Evolutionary conservation across 2,329 filamentous ascomycete genomes (phyloP), one percentile per base, ranked within the genome.

Genomic region (Alternaria solani): DNA sequence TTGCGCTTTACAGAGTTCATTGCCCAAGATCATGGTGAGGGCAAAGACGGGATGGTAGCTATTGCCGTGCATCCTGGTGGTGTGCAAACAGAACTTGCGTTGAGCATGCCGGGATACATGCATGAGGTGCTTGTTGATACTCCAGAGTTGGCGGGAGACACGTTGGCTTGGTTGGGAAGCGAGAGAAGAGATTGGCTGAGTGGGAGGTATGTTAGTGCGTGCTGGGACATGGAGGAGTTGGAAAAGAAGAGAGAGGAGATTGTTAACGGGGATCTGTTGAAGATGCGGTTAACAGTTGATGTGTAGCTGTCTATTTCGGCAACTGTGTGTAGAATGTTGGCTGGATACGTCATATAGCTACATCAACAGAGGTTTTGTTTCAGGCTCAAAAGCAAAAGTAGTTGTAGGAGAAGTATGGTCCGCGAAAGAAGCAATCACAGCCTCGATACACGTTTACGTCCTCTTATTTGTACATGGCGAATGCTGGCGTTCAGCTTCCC

Each of bases 1-100:
- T 64, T 82, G 9, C 78, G 84, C 6, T 78, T 87, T 26, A 83
- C 81, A 0, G 85, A 87, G 65, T 82, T 80, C 58, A 60, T 85
- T 8, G 74, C 79, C 43, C 73, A 73, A 0, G 85, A 87, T 16
- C 59, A 76, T 44, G 64, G 65, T 0, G 36, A 54, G 12, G 54
- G 57, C 0, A 64, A 57, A 1, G 57, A 72, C 16, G 71, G 64
- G 9, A 57, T 75, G 2, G 23, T 70, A 4, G 67, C 61, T 12
- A 62, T 65, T 46, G 57, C 59, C 0, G 57, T 75, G 5, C 73
- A 77, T 56, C 73, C 74, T 1, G 74, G 74, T 1, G 64, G 55
- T 20, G 61, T 77, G 5, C 51, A 47, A 51, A 69, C 66, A 0
- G 61, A 65, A 6, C 44, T 70, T 32, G 53, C 46, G 5, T 11